A percentile compares a stretch with the other conserved stretches of the same genome.
phyloP scores from a whole-genome alignment of 2,329 filamentous ascomycete species.

The Stemphylium vesicarium region DNA sequence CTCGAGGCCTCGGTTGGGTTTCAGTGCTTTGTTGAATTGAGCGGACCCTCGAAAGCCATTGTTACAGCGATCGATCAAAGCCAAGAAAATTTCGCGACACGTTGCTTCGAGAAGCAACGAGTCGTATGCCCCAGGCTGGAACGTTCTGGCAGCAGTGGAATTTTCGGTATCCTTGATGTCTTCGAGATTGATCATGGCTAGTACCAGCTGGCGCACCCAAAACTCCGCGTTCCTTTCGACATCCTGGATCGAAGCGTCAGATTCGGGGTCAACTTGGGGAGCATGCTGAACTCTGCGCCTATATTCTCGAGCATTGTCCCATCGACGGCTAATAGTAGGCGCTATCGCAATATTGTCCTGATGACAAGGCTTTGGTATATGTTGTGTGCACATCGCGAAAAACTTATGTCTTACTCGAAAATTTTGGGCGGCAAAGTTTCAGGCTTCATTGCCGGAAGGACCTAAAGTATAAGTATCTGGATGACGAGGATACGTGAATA shows the following conservation, averaged over 20 bases:
- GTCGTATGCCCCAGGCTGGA: background rate
- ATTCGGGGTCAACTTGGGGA: background rate
- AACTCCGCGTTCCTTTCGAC: constrained; percentile 1
- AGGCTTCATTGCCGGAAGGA: background rate
- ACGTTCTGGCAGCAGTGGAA: constrained; percentile 1
- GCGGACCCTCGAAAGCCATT: constrained; percentile 1
- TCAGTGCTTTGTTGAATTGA: constrained; percentile 10
- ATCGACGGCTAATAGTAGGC: background rate
- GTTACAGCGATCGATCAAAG: constrained; percentile 1
- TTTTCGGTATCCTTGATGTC: constrained; percentile 1
- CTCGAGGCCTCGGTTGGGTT: constrained; percentile 2
- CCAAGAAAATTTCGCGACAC: constrained; percentile 4
- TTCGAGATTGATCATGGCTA: constrained; percentile 2
- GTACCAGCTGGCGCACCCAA: constrained; percentile 2
- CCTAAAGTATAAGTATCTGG: background rate
- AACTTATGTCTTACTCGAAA: too few relatives aligned
- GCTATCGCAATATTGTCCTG: background rate
- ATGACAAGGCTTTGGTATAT: background rate
- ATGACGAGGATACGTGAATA: too few relatives aligned
- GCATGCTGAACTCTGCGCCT: background rate
- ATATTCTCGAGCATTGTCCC: constrained; percentile 1
- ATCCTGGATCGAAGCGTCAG: constrained; percentile 1
- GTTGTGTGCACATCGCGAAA: background rate
- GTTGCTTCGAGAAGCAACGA: background rate
- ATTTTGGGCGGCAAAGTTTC: background rate